Evolutionary conservation across 306 rosid species (phyloP).

Genomic region (Senna tora): DNA sequence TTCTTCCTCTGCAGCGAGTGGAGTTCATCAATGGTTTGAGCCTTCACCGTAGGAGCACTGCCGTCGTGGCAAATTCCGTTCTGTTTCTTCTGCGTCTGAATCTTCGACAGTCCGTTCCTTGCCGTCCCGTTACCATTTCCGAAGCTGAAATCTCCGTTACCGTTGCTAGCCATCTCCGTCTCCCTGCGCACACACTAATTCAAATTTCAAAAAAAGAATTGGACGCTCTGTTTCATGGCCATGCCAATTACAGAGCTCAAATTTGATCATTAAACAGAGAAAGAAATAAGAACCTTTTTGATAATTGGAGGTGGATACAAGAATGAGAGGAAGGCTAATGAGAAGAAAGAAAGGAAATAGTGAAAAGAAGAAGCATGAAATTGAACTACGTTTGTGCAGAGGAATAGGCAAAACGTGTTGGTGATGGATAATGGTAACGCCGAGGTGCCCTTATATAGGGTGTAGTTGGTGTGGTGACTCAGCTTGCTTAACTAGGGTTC

Average conservation of each 20-base stretch:
- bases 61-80: conserved; percentile 72
- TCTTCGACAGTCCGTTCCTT: conserved; percentile 57
- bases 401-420: background rate
- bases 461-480: background rate
- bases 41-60: conserved; percentile 70
- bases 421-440: background rate
- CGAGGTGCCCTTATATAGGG: conserved; percentile 1
- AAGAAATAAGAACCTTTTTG: too few relatives aligned
- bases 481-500: conserved; percentile 1
- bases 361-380: background rate
- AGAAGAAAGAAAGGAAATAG: background rate
- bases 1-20: conserved; percentile 82
- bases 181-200: background rate
- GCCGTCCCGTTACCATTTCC: conserved; percentile 8
- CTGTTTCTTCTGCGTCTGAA: conserved; percentile 52
- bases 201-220: too few relatives aligned
- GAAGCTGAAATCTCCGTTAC: background rate
- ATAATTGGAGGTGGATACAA: background rate
- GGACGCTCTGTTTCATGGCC: background rate
- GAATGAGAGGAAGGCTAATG: conserved; percentile 5
- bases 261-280: background rate
- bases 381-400: background rate
- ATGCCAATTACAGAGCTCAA: background rate
- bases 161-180: conserved; percentile 1
- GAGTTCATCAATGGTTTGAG: conserved; percentile 79